A percentile compares a stretch with the other conserved stretches of the same genome.
Evolutionary conservation across 2,329 filamentous ascomycete genomes (phyloP).

Genomic region (Penicillium sclerotiorum): DNA sequence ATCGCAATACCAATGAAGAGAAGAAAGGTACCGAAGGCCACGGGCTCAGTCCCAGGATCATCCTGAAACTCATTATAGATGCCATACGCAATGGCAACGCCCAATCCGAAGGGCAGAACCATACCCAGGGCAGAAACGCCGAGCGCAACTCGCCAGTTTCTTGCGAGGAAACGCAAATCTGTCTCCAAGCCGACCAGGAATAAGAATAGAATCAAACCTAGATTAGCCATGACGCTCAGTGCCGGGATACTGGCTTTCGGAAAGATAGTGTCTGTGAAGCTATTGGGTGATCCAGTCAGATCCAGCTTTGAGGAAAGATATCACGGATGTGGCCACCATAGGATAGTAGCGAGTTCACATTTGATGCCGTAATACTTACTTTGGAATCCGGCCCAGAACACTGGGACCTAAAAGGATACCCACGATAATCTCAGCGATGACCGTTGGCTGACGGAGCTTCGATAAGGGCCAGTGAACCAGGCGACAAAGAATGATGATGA

Average conservation of each 20-base stretch:
- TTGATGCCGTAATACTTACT: background rate
- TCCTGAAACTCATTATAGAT: slow-evolving; percentile 72
- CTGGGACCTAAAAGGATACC: slow-evolving; percentile 77
- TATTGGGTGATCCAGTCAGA: background rate
- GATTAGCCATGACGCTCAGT: slow-evolving; percentile 75
- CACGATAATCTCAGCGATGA: slow-evolving; percentile 84
- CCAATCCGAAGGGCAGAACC: slow-evolving; percentile 79
- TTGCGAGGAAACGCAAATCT: slow-evolving; percentile 73
- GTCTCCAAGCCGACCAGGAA: slow-evolving; percentile 89
- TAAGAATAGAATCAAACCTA: slow-evolving; percentile 81
- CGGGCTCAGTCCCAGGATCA: slow-evolving; percentile 58
- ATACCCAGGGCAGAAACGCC: slow-evolving; percentile 80
- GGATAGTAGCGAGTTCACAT: slow-evolving; percentile 46
- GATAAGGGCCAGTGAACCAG: slow-evolving; percentile 75
- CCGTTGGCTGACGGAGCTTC: slow-evolving; percentile 75
- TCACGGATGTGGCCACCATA: slow-evolving; percentile 82
- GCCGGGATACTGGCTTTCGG: slow-evolving; percentile 73
- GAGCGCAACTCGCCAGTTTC: slow-evolving; percentile 78
- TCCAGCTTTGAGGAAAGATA: background rate
- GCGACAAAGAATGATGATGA: slow-evolving; percentile 76
- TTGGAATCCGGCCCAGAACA: background rate
- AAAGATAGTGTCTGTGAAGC: slow-evolving; percentile 76
- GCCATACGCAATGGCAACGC: slow-evolving; percentile 78
- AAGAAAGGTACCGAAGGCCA: slow-evolving; percentile 64
- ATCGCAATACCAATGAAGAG: slow-evolving; percentile 92